Base-by-base conservation (phyloP, 371 early-diverging fungal genomes). In the Rhizopus sp. region DNA sequence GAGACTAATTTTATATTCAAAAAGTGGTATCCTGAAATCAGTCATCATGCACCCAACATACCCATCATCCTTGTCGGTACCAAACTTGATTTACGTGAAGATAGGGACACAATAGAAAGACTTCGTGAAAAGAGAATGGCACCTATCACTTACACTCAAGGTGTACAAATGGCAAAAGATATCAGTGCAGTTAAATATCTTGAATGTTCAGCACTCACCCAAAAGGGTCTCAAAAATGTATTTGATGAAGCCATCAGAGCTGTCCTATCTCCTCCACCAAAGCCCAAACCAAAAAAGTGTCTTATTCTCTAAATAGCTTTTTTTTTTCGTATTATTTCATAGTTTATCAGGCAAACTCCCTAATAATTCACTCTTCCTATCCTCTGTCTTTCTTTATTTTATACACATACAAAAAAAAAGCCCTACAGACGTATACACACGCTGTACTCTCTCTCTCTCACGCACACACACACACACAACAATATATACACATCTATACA, bases 21-120 rank as follows among this genome's bases (percentile, higher is more conserved):
- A n/a, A n/a, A 93, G 92, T 98, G 97, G 96, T 86, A 82, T 67
- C 95, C 97, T 7, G 98, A 98, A 77, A 92, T 98, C 69, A 84
- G 84, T 67, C 95, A 96, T 74, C 97, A 96, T 71, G 92, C 93
- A 44, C 97, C 98, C 57, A 89, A 91, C 69, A 88, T 92, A 42
- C 99, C 99, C 16, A 88, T 91, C 57, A 93, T 99, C 64, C 88
- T 99, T 17, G 97, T 99, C 17, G 98, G 98, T n/a, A 98, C 98
- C 55, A 99, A 99, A 81, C 84, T 93, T 48, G 99, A 99, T 90
- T 81, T 97, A 68, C 92, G 97, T 59, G 95, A 96, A 73, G 97
- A 96, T 73, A 75, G 75, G 29, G 90, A 92, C 30, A 94, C 93
- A 10, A 81, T 95, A 46, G 93, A 93, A 54, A 90, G 91, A 80